Base-by-base conservation (phyloP, 2,329 filamentous ascomycete genomes). In the Hypomyces rosellus region DNA sequence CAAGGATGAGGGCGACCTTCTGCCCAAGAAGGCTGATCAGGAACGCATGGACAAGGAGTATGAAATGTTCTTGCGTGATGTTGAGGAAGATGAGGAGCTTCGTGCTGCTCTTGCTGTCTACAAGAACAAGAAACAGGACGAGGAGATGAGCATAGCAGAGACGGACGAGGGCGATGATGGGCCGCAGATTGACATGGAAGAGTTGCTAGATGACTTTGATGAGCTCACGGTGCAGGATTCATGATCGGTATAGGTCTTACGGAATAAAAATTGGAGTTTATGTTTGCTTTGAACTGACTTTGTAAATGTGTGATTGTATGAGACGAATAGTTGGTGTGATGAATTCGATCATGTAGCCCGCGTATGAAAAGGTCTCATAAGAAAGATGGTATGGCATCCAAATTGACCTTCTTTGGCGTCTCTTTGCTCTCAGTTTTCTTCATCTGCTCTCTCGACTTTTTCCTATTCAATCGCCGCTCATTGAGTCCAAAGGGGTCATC, bases 51-150 rank as follows among this genome's bases (percentile, higher is more conserved):
- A 97, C 65, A 81, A 85, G 57, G 93, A 99, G 70, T 99, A 95
- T 71, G 93, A 99, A 74, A 82, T 91, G 81, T 99, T 99, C 82
- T 74, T 99, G 75, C 85, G 87, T 42, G 93, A 99, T 68, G 89
- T 99, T 11, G 95, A 99, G 71, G 91, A 97, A 66, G 93, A 99
- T 66, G 80, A 87, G 47, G 93, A 99, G 63, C 76, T 96, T 58
- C 79, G 93, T 49, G 80, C 84, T 40, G 90, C 89, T 1, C 74
- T 99, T 65, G 88, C 89, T 42, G 68, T 99, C 61, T 99, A 96
- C 74, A 96, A 92, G 74, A 78, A 76, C 54, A 70, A 76, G 60
- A 74, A 71, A 66, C 69, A 72, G 65, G 70, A 73, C 1, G 82
- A 86, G 52, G 81, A 79, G 61, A 87, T 86, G 80, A 86, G 82